These are phyloP conservation scores for Triticum monococcum DNA, from an alignment of 176 grass and related monocot species.

Conservation along the genomic window DNA sequence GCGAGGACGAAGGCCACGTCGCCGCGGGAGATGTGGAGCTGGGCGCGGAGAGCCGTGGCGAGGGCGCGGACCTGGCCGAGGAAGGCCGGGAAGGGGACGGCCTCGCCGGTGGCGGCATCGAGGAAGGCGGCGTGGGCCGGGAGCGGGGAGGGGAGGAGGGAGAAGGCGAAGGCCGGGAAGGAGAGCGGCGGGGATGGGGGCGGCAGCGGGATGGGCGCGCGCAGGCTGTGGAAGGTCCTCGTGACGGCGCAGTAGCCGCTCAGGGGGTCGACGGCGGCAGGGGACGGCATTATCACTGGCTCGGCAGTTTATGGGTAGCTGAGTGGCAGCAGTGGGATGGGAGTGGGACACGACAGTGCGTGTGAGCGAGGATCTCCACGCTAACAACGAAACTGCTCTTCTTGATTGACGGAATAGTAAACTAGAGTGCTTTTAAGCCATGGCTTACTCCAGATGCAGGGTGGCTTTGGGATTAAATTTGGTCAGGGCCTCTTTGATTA, in stretches of 20 bases:
- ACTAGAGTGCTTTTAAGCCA: no score
- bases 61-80: constrained; percentile 28
- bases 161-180: constrained; percentile 34
- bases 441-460: no score
- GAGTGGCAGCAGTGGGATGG: no score
- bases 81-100: constrained; percentile 25
- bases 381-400: no score
- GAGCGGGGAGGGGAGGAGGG: constrained; percentile 45
- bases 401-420: no score
- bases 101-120: constrained; percentile 33
- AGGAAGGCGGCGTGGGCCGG: constrained; percentile 37
- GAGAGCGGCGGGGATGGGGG: constrained; percentile 28
- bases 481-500: no score
- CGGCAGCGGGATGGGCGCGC: constrained; percentile 15
- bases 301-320: neutral
- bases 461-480: no score
- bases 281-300: constrained; percentile 6
- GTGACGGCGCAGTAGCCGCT: constrained; percentile 60
- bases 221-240: constrained; percentile 55
- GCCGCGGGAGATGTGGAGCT: constrained; percentile 22
- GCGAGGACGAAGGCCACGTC: constrained; percentile 52
- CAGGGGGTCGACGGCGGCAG: constrained; percentile 26
- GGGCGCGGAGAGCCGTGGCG: constrained; percentile 18
- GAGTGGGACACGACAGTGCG: no score
- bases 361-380: no score